Percentiles rank a stretch among this genome's conserved stretches.
Evolutionary conservation across 495 filamentous ascomycete genomes (phyloP).

Genomic region (Daldinia decipiens): DNA sequence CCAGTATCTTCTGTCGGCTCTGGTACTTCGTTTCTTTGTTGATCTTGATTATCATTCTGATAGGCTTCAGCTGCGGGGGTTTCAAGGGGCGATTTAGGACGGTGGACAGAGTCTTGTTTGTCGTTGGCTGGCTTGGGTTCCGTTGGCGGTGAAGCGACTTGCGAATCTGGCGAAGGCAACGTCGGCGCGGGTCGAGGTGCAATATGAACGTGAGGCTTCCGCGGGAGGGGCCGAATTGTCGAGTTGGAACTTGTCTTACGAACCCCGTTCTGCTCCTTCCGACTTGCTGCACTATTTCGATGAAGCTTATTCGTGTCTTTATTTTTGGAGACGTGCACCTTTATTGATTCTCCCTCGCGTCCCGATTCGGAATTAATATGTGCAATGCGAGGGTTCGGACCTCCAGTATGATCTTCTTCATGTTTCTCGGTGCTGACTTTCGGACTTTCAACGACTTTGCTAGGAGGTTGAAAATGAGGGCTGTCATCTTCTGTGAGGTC

Average conservation of each 20-base stretch:
- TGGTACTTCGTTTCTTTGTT: too few species aligned
- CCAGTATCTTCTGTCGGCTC: not conserved
- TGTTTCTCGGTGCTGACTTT: not conserved
- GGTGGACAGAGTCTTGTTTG: not conserved
- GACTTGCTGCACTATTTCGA: not conserved
- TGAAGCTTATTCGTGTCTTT: not conserved
- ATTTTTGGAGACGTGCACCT: conserved; percentile 10
- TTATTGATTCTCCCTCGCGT: conserved; percentile 13
- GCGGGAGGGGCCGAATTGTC: not conserved
- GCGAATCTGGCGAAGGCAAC: not conserved
- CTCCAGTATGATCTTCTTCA: not conserved
- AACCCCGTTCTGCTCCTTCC: conserved; percentile 2
- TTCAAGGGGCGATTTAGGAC: not conserved
- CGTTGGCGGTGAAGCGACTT: not conserved
- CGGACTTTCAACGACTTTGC: not conserved
- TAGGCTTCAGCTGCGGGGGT: not conserved
- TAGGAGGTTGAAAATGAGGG: conserved; percentile 3
- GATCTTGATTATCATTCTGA: conserved; percentile 4
- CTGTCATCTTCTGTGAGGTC: conserved; percentile 44
- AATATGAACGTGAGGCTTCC: conserved; percentile 9
- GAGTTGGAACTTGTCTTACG: conserved; percentile 1
- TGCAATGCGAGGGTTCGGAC: not conserved
- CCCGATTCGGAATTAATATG: not conserved
- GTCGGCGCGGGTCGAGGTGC: conserved; percentile 16
- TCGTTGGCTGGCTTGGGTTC: not conserved